Percentiles rank a stretch among this genome's conserved stretches.
These are phyloP conservation scores for Boletus bicolor DNA, from an alignment of 768 basidiomycete species.

Conservation along the genomic window DNA sequence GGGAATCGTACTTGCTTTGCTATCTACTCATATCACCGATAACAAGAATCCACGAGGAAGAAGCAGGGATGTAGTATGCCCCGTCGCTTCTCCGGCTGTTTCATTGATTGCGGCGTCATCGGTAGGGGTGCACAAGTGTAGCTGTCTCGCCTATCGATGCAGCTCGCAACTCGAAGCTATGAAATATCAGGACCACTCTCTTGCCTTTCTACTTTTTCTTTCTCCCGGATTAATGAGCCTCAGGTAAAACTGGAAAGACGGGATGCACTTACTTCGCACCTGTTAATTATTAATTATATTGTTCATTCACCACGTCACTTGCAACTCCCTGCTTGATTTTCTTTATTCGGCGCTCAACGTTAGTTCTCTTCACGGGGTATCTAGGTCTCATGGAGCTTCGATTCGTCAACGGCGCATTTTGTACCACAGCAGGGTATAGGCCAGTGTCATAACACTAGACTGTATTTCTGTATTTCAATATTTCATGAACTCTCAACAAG, in stretches of 20 bases:
- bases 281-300: no score
- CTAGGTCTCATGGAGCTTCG: neutral
- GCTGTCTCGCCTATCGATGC: neutral
- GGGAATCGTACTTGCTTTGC: slow-evolving; percentile 5
- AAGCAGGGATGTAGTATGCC: neutral
- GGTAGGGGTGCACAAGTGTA: slow-evolving; percentile 8
- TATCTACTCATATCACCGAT: neutral
- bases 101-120: slow-evolving; percentile 10
- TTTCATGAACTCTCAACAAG: neutral
- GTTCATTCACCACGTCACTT: neutral
- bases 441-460: neutral
- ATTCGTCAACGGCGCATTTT: neutral
- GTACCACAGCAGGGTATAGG: neutral
- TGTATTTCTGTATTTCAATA: neutral
- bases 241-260: neutral
- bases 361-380: neutral
- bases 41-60: slow-evolving; percentile 11
- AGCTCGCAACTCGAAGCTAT: neutral
- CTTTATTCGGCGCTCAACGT: neutral
- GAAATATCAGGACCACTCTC: neutral
- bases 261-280: neutral
- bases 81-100: neutral
- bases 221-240: neutral
- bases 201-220: neutral
- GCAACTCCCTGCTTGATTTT: neutral